Base-by-base conservation (phyloP, 148 eudicot species). In the Heliamphora exappendiculata region DNA sequence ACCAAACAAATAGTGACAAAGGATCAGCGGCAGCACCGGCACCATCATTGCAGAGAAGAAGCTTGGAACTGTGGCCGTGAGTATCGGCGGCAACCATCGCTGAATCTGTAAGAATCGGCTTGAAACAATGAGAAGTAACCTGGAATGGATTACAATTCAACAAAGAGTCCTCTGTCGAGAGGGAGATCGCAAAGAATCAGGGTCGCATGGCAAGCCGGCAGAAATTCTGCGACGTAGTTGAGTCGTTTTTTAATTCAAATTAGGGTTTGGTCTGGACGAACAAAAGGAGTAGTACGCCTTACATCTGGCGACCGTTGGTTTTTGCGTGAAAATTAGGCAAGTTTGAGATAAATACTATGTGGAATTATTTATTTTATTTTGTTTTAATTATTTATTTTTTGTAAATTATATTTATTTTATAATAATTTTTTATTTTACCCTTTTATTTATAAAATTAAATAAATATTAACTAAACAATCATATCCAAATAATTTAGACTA, bases 21-120 rank as follows among this genome's bases (percentile, higher is more conserved):
- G 37, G 78, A 94, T 94, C 97, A 4, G 98, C 97, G 20, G 97
- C 92, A 2, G 98, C 98, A 45, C 98, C 98, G 42, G 97, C 94
- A 0, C 88, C 93, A 45, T 97, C 98, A 79, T 94, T 91, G 83
- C 97, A 94, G 37, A 94, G 91, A 47, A 94, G 63, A 41, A 67
- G 82, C 75, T 69, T 83, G 42, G 94, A 73, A 77, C 83, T 83
- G 76, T 88, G 89, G 74, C 24, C 76, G 76, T 85, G 89, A 79
- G 86, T 76, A 78, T 85, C 86, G 34, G 79, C 85, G 26, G 78
- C 77, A 11, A 81, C 78, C 89, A 85, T 86, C 20, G 73, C 26
- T 50, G 49, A 71, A 82, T 71, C 57, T 39, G 73, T 19, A 67
- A 7, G 41, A 72, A 75, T 5, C 66, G 64, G 34, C 34, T 29